These are phyloP conservation scores for Suillus tomentosus DNA, from an alignment of 768 basidiomycete genomes.

Conservation along the genomic window DNA sequence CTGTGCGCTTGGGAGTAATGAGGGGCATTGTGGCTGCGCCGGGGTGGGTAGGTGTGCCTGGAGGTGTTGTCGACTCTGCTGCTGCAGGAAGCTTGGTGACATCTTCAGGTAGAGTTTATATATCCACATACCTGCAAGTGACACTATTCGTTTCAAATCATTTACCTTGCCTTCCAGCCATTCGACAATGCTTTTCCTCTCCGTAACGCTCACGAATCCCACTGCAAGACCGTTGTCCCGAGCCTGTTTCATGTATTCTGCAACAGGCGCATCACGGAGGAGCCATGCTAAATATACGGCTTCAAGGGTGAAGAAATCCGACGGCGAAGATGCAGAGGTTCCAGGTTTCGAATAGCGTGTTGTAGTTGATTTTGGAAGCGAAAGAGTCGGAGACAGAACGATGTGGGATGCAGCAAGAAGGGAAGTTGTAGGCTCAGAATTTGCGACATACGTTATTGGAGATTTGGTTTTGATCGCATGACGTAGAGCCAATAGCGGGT, in stretches of 20 bases:
- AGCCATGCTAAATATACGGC: slow-evolving; percentile 87
- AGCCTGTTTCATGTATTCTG: slow-evolving; percentile 88
- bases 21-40: slow-evolving; percentile 22
- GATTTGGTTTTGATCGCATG: slow-evolving; percentile 60
- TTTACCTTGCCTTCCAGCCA: slow-evolving; percentile 68
- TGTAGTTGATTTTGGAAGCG: slow-evolving; percentile 70
- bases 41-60: slow-evolving; percentile 49
- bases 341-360: slow-evolving; percentile 80
- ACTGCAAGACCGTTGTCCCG: slow-evolving; percentile 71
- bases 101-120: background rate
- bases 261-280: slow-evolving; percentile 67
- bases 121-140: slow-evolving; percentile 23
- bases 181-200: slow-evolving; percentile 83
- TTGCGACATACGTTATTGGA: slow-evolving; percentile 48
- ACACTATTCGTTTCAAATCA: slow-evolving; percentile 29
- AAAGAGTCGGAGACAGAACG: slow-evolving; percentile 50
- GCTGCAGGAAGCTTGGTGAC: slow-evolving; percentile 4
- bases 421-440: slow-evolving; percentile 41
- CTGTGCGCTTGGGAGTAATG: slow-evolving; percentile 24
- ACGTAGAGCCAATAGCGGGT: slow-evolving; percentile 59
- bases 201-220: slow-evolving; percentile 84
- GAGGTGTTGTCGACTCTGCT: slow-evolving; percentile 62
- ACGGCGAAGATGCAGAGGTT: slow-evolving; percentile 31
- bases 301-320: slow-evolving; percentile 75
- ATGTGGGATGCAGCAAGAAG: slow-evolving; percentile 67